Conservation (phyloP, 169 alveolate genomes). For the Hepatocystis sp. region DNA sequence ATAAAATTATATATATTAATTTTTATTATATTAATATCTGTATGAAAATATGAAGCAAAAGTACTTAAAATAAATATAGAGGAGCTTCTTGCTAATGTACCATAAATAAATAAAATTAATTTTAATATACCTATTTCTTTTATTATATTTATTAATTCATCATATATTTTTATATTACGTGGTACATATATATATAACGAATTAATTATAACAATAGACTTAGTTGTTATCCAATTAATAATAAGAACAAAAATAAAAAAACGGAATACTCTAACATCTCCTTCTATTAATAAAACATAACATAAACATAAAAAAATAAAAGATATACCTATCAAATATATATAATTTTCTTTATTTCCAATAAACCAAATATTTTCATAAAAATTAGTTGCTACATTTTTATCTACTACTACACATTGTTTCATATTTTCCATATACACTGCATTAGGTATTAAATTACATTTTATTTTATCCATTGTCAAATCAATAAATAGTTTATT, state of each 20-base stretch:
- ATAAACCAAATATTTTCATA: slow-evolving; percentile 70
- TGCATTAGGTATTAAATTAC: slow-evolving; percentile 12
- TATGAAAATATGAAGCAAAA: slow-evolving; percentile 70
- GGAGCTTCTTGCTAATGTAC: slow-evolving; percentile 66
- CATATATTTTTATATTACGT: slow-evolving; percentile 28
- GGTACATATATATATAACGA: slow-evolving; percentile 50
- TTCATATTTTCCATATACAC: slow-evolving; percentile 22
- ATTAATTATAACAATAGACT: slow-evolving; percentile 59
- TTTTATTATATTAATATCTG: slow-evolving; percentile 35
- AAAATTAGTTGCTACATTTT: slow-evolving; percentile 29
- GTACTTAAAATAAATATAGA: slow-evolving; percentile 67
- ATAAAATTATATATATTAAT: slow-evolving; percentile 36
- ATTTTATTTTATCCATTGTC: slow-evolving; percentile 1
- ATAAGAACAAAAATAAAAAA: slow-evolving; percentile 67
- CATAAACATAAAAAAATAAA: slow-evolving; percentile 36
- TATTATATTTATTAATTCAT: slow-evolving; percentile 27
- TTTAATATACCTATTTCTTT: slow-evolving; percentile 42
- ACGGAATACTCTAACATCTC: slow-evolving; percentile 44
- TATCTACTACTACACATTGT: slow-evolving; percentile 27
- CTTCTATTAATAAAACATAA: slow-evolving; percentile 31
- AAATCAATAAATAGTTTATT: slow-evolving; percentile 59
- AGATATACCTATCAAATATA: slow-evolving; percentile 32
- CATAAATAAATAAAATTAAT: slow-evolving; percentile 49
- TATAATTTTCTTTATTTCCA: slow-evolving; percentile 41
- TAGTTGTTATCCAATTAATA: slow-evolving; percentile 60